phyloP scores from a whole-genome alignment of 257 asterid species.

The Dorcoceras hygrometricum region DNA sequence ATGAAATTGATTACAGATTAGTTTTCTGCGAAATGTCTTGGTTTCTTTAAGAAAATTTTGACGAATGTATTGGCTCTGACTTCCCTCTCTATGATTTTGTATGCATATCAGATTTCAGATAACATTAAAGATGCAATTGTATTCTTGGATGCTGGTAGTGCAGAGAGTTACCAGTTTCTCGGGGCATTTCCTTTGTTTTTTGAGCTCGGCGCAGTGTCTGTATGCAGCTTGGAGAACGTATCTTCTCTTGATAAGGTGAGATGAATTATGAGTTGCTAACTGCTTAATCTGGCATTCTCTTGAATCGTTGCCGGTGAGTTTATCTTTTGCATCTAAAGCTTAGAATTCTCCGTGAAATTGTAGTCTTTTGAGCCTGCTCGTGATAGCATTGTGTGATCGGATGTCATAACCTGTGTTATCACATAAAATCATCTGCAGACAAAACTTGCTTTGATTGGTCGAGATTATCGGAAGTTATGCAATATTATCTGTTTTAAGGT shows the following conservation, averaged over 20 bases:
- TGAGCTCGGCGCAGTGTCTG: conserved; percentile 84
- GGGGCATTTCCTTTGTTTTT: conserved; percentile 80
- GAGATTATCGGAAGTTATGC: not conserved
- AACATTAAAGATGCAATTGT: conserved; percentile 69
- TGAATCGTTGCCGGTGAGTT: conserved; percentile 11
- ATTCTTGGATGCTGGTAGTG: conserved; percentile 90
- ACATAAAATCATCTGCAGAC: not conserved
- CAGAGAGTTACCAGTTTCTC: conserved; percentile 82
- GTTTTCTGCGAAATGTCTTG: conserved; percentile 11
- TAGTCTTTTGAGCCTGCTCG: conserved; percentile 8
- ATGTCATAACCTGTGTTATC: conserved; percentile 5
- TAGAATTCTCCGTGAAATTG: not conserved
- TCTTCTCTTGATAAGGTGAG: conserved; percentile 73
- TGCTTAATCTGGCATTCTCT: conserved; percentile 6
- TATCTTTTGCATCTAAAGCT: conserved; percentile 1
- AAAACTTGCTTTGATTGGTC: not conserved
- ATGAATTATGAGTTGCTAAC: not conserved
- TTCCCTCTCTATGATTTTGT: conserved; percentile 13
- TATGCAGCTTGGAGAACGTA: conserved; percentile 86
- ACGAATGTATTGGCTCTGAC: not conserved
- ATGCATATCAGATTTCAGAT: conserved; percentile 62
- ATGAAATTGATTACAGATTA: conserved; percentile 10
- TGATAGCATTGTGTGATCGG: not conserved
- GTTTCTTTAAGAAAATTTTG: not conserved
- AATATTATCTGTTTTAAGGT: not conserved